Evolutionary conservation across 345 rosid genomes (phyloP).

Genomic region (Eucalyptus virginea): DNA sequence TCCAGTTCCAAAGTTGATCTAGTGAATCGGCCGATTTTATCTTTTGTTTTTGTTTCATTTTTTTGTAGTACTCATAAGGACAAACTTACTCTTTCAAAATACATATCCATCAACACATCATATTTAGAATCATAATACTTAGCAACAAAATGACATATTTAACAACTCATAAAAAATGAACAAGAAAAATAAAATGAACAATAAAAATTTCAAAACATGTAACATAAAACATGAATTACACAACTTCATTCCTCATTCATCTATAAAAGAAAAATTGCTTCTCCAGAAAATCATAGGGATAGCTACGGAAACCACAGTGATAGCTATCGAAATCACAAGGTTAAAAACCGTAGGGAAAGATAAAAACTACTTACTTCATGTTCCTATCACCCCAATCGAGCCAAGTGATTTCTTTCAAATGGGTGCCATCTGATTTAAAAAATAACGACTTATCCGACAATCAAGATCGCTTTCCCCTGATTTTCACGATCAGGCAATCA

Average conservation of each 20-base stretch:
- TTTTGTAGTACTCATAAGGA: no score
- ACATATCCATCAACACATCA: not conserved
- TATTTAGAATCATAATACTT: not conserved
- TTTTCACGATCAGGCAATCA: not conserved
- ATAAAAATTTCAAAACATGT: no score
- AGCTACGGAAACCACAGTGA: fast-evolving
- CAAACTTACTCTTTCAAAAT: no score
- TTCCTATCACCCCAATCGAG: not conserved
- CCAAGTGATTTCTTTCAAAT: not conserved
- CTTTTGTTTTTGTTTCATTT: no score
- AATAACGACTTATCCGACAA: fast-evolving
- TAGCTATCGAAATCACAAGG: no score
- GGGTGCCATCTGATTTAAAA: not conserved
- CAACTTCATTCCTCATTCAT: not conserved
- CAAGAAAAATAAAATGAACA: no score
- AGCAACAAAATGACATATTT: no score
- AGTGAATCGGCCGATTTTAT: no score
- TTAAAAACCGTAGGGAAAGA: no score
- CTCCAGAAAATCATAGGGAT: not conserved
- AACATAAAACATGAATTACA: no score
- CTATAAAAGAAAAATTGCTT: not conserved
- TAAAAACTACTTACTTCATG: not conserved
- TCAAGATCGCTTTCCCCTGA: not conserved
- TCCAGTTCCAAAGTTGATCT: no score
- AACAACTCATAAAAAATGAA: not conserved